Percentiles rank a stretch among this genome's conserved stretches.
These are phyloP conservation scores for Crataegus laevigata DNA, from an alignment of 306 rosid species.

Conservation along the genomic window DNA sequence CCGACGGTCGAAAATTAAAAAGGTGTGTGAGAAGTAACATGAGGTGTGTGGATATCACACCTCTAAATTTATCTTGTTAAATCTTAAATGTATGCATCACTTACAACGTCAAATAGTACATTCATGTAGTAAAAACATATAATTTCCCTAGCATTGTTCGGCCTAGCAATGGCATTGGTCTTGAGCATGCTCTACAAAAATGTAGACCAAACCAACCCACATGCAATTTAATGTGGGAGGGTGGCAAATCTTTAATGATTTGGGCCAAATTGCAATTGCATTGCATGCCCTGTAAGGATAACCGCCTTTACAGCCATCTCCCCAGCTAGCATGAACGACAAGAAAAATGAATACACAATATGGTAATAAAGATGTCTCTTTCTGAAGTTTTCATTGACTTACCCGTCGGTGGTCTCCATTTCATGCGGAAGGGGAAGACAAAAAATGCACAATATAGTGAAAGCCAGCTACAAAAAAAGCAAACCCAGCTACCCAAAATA, in stretches of 20 bases:
- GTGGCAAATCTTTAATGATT: constrained; percentile 1
- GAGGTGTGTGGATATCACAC: too few relatives aligned
- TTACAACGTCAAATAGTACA: too few relatives aligned
- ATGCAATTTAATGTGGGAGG: not conserved
- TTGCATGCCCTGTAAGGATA: not conserved
- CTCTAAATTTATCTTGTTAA: too few relatives aligned
- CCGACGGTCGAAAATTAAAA: too few relatives aligned
- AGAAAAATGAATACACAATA: not conserved
- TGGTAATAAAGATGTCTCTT: not conserved
- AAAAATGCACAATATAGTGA: not conserved
- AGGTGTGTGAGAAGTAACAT: too few relatives aligned
- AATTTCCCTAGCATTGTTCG: too few relatives aligned
- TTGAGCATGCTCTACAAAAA: not conserved
- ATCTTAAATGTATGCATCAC: too few relatives aligned
- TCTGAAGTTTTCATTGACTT: not conserved
- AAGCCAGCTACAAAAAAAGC: not conserved
- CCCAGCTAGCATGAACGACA: not conserved
- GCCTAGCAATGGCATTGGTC: not conserved
- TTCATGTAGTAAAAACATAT: too few relatives aligned
- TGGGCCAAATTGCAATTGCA: not conserved
- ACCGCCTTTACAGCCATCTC: not conserved
- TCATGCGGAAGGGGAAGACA: not conserved
- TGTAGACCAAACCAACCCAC: not conserved
- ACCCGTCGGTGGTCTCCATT: constrained; percentile 4
- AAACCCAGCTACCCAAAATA: not conserved